These are phyloP conservation scores for Saturnispora silvae DNA, from an alignment of 805 yeast species.

Conservation along the genomic window DNA sequence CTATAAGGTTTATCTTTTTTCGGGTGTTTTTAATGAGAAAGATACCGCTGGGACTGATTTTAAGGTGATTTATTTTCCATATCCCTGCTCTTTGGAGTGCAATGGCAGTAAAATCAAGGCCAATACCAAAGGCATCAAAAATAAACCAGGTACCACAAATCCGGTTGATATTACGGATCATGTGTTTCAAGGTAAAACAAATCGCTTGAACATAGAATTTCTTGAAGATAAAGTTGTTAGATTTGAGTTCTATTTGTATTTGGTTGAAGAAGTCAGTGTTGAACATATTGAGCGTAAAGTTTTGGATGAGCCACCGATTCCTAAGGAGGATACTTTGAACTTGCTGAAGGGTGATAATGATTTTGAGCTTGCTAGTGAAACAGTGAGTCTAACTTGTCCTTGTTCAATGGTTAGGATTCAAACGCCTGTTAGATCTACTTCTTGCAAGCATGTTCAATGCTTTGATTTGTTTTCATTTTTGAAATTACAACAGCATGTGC, in stretches of 20 bases:
- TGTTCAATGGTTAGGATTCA: conserved; percentile 60
- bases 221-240: conserved; percentile 41
- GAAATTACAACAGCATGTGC: conserved; percentile 64
- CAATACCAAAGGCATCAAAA: conserved; percentile 65
- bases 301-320: conserved; percentile 39
- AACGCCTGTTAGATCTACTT: conserved; percentile 58
- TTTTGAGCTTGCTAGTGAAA: conserved; percentile 48
- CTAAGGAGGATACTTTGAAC: conserved; percentile 35
- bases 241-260: conserved; percentile 43
- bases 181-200: conserved; percentile 23
- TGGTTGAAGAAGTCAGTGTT: conserved; percentile 41
- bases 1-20: conserved; percentile 39
- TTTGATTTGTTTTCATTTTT: conserved; percentile 73
- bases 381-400: conserved; percentile 68
- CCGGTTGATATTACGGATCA: conserved; percentile 69
- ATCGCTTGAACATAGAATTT: conserved; percentile 43
- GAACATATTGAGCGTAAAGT: conserved; percentile 34
- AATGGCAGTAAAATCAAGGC: conserved; percentile 42
- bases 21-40: conserved; percentile 34
- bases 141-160: conserved; percentile 63
- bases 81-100: conserved; percentile 54
- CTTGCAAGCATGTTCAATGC: conserved; percentile 77
- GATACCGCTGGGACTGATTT: conserved; percentile 12
- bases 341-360: conserved; percentile 31
- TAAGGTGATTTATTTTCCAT: conserved; percentile 52